Base-by-base conservation (phyloP, 2,329 filamentous ascomycete species). In the Macrophomina pseudophaseolina region DNA sequence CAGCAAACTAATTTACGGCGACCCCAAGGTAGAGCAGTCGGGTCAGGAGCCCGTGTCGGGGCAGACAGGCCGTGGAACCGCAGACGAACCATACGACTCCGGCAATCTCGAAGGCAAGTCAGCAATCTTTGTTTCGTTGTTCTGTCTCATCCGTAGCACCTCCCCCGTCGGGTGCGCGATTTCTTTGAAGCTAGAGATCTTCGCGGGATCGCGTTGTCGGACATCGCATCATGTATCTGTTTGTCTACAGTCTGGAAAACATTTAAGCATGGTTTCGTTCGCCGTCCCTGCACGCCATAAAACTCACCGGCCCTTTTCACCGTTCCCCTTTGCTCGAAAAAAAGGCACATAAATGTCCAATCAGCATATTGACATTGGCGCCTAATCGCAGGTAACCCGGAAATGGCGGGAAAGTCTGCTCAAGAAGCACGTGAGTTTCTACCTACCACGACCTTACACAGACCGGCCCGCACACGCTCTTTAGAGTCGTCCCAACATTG, bases 61-160 rank as follows among this genome's bases (percentile, higher is more conserved):
- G 28, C 81, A 87, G 62, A 81, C 84, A 66, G 92, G 92, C 46
- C 81, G 90, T 74, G 90, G 91, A 4, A 84, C 85, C 30, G 84
- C 83, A 51, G 87, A 86, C 12, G 89, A 94, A 76, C 92, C 92
- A 0, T 96, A 89, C 72, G 92, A 95, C 74, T 87, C 88, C 67
- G 92, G 92, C 58, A 95, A 95, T 76, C 80, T 86, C n/a, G 84
- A 87, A 81, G 85, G 83, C 87, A 77, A 71, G 80, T 53, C 28
- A 33, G 28, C 9, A 32, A 49, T 28, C 44, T 16, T 32, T 54
- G 23, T 38, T 51, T 70, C 32, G 38, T 58, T 23, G 14, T 46
- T 46, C 16, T 59, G 54, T 46, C 52, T 42, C 5, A 9, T 46
- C 54, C 49, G 32, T 49, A 38, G 35, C 28, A 33, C 28, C 38